phyloP scores from a whole-genome alignment of 2,329 filamentous ascomycete species.

The Aspergillus persii region DNA sequence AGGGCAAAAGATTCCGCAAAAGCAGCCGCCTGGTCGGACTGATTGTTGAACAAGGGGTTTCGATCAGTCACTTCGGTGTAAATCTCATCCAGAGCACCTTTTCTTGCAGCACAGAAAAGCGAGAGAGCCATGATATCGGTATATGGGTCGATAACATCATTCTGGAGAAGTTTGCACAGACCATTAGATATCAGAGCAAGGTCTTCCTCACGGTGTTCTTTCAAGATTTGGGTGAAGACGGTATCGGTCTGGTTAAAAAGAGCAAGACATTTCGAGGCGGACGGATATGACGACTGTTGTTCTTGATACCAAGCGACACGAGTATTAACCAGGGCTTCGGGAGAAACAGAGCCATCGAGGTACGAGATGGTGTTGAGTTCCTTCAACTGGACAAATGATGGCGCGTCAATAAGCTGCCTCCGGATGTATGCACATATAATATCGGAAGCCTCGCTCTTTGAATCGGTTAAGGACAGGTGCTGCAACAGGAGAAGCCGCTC shows the following conservation, averaged over 20 bases:
- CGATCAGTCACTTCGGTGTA: slow-evolving; percentile 62
- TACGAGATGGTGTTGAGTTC: slow-evolving; percentile 41
- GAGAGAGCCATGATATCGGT: slow-evolving; percentile 57
- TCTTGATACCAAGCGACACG: slow-evolving; percentile 45
- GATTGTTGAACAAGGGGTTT: slow-evolving; percentile 60
- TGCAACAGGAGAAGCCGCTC: slow-evolving; percentile 42
- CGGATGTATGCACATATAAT: slow-evolving; percentile 33
- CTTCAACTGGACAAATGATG: slow-evolving; percentile 40
- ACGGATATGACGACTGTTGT: slow-evolving; percentile 38
- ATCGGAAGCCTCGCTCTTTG: slow-evolving; percentile 26
- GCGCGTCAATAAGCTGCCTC: slow-evolving; percentile 37
- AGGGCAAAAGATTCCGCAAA: slow-evolving; percentile 64
- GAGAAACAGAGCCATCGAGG: slow-evolving; percentile 38
- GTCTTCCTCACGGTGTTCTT: slow-evolving; percentile 28
- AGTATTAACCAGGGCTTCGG: slow-evolving; percentile 36
- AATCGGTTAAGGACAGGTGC: slow-evolving; percentile 32
- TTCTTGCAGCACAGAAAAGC: slow-evolving; percentile 57
- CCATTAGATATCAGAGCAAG: slow-evolving; percentile 40
- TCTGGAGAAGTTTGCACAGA: slow-evolving; percentile 34
- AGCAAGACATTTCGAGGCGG: slow-evolving; percentile 29
- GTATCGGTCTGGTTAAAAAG: slow-evolving; percentile 40
- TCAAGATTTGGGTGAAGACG: slow-evolving; percentile 28
- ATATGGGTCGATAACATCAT: slow-evolving; percentile 42
- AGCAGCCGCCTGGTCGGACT: slow-evolving; percentile 62
- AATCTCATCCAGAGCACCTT: slow-evolving; percentile 59